Base-by-base conservation (phyloP, 2,329 filamentous ascomycete genomes). In the Aspergillus tamarii region DNA sequence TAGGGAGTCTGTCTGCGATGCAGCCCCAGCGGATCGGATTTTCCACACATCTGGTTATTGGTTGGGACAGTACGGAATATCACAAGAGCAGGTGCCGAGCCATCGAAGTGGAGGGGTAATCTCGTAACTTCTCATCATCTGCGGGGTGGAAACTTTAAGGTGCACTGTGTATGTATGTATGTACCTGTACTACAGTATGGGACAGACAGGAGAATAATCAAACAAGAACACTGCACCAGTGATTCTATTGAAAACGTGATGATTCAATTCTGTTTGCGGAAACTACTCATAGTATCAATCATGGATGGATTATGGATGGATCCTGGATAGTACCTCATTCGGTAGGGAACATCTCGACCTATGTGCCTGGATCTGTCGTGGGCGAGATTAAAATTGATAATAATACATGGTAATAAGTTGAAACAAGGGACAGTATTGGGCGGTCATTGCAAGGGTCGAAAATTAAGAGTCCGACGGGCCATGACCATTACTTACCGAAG, bases 71-170 rank as follows among this genome's bases (percentile, higher is more conserved):
- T 26, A 30, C 28, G 56, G 8, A 32, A 1, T 54, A 66, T 66
- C 59, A 67, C 61, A 63, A 61, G 63, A 66, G 57, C 61, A 56
- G n/a, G 30, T 28, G 63, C 63, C 65, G 63, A 67, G 60, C 45
- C 32, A 26, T 48, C n/a, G 34, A 50, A 41, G 28, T 64, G 64
- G 64, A 63, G 64, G 64, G 64, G 64, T 59, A 58, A 48, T 46
- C 58, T 52, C 56, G 52, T 56, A 34, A 32, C 43, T 56, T 53
- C 23, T 52, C 58, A 43, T 55, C 57, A 26, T 48, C 36, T 66
- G 64, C 62, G 64, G 64, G 64, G 64, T 56, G 36, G 32, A 57
- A 60, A 43, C 23, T 57, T 26, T 26, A 26, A 26, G 26, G 26
- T 4, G 26, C 26, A 26, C 26, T 26, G 26, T 26, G 26, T 26